Evolutionary conservation across 768 basidiomycete species (phyloP), one percentile per base, ranked within the genome.

Genomic region (Auriscalpium orientale): DNA sequence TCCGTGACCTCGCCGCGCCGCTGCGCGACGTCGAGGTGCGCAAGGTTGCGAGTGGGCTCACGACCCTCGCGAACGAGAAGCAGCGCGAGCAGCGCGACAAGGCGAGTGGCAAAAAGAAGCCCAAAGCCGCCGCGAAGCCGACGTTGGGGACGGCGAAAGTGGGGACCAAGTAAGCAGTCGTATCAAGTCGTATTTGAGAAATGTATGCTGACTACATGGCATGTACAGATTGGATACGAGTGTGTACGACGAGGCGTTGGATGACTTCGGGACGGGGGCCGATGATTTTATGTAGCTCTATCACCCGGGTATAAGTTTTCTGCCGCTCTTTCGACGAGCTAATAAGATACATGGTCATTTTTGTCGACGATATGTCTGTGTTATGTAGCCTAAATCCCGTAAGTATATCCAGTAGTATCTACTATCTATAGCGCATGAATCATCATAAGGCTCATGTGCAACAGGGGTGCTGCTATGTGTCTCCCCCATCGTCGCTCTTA

Each of bases 41-140:
- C 58, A 98, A 98, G 68, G 90, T 83, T 0, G 90, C 92, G 0
- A 88, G 84, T 50, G 84, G 77, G 4, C 74, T 99, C 54, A 91
- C 90, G 15, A 86, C 89, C 3, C 76, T 98, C 7, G 89, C 93
- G 50, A 98, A 95, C 65, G 92, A 95, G 75, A 99, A 98, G 74
- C 91, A 95, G 73, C 90, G 84, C 72, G 91, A 91, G 67, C 84
- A 87, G 63, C 80, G 87, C 60, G 91, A 94, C 37, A 91, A 88
- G 69, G 77, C 83, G 2, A 85, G 82, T 57, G 91, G 92, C 34
- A 97, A 95, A 81, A 95, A 93, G 76, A 95, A 95, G 74, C 72
- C 78, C 46, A 89, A 89, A 72, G 71, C 76, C 8, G 70, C 79
- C 0, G 69, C 76, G 16, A 97, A 90, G 68, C 94, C 95, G 21